phyloP scores from a whole-genome alignment of 2,329 filamentous ascomycete genomes.

The Fusarium chaquense region DNA sequence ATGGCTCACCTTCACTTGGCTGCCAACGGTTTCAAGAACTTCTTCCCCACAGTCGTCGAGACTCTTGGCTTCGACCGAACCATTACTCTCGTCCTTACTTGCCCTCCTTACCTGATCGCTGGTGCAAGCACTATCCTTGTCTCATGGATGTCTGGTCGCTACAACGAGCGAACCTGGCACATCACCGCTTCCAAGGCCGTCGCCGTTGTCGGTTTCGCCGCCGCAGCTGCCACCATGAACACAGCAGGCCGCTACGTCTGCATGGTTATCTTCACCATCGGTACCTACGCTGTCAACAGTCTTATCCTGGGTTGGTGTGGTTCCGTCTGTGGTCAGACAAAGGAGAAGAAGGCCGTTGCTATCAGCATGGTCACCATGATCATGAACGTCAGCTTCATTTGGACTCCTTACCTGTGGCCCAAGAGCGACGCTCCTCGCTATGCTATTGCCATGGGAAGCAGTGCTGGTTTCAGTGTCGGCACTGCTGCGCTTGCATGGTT shows the following conservation, averaged over 20 bases:
- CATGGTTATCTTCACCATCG: conserved; percentile 57
- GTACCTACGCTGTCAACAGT: conserved; percentile 57
- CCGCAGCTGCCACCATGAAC: conserved; percentile 45
- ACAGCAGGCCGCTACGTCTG: conserved; percentile 44
- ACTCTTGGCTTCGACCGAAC: conserved; percentile 49
- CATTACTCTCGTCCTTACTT: conserved; percentile 50
- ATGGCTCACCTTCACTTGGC: conserved; percentile 65
- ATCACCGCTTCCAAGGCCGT: conserved; percentile 58
- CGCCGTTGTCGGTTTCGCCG: conserved; percentile 50
- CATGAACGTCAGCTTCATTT: conserved; percentile 47
- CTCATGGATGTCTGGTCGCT: conserved; percentile 57
- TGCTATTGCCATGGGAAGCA: conserved; percentile 39
- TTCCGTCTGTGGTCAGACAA: conserved; percentile 58
- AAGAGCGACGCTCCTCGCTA: conserved; percentile 44
- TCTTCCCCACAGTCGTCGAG: conserved; percentile 47
- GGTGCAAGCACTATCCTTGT: conserved; percentile 41
- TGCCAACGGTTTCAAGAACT: conserved; percentile 60
- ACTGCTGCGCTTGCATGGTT: conserved; percentile 56
- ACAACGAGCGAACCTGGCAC: conserved; percentile 63
- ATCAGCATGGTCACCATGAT: conserved; percentile 52
- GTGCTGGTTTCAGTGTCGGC: conserved; percentile 49
- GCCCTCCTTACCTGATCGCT: conserved; percentile 61
- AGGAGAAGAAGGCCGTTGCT: conserved; percentile 62
- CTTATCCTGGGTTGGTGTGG: conserved; percentile 61
- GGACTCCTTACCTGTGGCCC: conserved; percentile 46